phyloP scores from a whole-genome alignment of 2,329 filamentous ascomycete genomes.

The Dactylellina drechsleri region DNA sequence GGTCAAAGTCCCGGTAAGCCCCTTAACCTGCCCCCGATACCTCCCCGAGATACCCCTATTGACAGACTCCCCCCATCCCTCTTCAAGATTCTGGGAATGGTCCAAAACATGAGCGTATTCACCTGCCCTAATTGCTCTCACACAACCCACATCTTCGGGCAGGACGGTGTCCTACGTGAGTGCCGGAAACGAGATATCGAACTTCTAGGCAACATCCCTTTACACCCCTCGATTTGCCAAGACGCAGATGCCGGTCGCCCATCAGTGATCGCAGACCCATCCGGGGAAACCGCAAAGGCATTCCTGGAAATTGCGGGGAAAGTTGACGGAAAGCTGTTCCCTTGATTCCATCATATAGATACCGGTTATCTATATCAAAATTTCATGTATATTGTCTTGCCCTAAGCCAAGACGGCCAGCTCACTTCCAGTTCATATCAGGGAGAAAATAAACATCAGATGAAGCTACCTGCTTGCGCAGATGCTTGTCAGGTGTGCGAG shows the following conservation, averaged over 20 bases:
- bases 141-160: conserved; percentile 79
- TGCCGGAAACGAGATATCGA: conserved; percentile 78
- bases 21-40: neutral
- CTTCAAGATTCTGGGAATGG: conserved; percentile 75
- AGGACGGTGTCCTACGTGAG: conserved; percentile 72
- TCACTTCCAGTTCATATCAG: too few relatives aligned
- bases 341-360: conserved; percentile 26
- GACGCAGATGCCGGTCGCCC: conserved; percentile 88
- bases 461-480: conserved; percentile 15
- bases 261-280: conserved; percentile 86
- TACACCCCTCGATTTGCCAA: conserved; percentile 85
- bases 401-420: too few relatives aligned
- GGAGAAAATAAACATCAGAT: too few relatives aligned
- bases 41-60: conserved; percentile 7
- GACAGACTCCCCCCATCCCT: neutral
- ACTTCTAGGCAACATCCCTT: conserved; percentile 87
- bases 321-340: conserved; percentile 60
- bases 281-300: conserved; percentile 75
- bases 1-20: conserved; percentile 73
- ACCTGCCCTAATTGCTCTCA: conserved; percentile 79
- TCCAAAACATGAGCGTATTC: conserved; percentile 92
- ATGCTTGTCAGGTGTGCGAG: conserved; percentile 28
- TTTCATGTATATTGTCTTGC: conserved; percentile 16
- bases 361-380: conserved; percentile 13
- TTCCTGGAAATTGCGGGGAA: conserved; percentile 77